Conservation (phyloP, 1,284 basidiomycete species). For the Mixia osmundae region DNA sequence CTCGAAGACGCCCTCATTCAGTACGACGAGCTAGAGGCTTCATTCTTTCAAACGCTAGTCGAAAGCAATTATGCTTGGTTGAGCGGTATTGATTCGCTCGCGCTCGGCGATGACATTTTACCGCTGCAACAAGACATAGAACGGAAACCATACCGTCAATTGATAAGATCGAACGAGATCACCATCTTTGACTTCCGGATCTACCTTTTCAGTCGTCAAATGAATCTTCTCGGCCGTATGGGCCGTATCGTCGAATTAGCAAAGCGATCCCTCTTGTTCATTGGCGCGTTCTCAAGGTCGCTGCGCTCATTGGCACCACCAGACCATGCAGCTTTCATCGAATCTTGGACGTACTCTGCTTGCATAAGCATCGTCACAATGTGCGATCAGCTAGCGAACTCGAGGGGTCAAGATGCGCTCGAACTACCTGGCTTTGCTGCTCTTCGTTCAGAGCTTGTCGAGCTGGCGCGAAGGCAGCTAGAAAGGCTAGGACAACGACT, state of each 20-base stretch:
- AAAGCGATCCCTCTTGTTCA: constrained; percentile 41
- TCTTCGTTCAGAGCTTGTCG: constrained; percentile 51
- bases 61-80: constrained; percentile 57
- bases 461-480: constrained; percentile 61
- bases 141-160: constrained; percentile 66
- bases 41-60: constrained; percentile 38
- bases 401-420: constrained; percentile 8
- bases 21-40: constrained; percentile 73
- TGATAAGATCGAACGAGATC: constrained; percentile 73
- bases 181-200: constrained; percentile 82
- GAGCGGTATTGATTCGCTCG: too few species aligned
- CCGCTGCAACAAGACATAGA: too few species aligned
- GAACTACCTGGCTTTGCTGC: constrained; percentile 17
- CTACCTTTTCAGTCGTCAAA: constrained; percentile 74
- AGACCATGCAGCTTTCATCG: constrained; percentile 43
- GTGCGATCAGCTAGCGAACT: constrained; percentile 56
- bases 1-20: constrained; percentile 68
- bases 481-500: constrained; percentile 53
- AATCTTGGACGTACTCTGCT: constrained; percentile 84
- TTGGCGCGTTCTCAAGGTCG: constrained; percentile 42
- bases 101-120: constrained; percentile 46
- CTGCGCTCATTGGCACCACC: constrained; percentile 1
- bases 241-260: constrained; percentile 44
- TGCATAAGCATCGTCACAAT: constrained; percentile 64
- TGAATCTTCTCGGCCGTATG: constrained; percentile 46